Base-by-base conservation (phyloP, 73 alveolate species). In the Tetrahymena thermophila region DNA sequence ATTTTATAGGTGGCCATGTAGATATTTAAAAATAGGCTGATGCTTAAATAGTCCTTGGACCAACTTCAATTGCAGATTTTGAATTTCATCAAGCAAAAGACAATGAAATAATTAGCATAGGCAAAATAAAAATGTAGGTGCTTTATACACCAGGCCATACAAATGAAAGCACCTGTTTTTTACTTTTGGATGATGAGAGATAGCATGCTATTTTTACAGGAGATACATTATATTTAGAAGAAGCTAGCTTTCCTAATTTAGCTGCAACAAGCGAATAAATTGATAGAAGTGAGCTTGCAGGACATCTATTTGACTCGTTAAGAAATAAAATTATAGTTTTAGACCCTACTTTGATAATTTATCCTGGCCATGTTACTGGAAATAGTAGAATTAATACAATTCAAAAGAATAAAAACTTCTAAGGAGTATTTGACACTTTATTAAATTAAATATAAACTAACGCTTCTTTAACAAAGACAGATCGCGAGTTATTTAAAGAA, bases 311-410 rank as follows among this genome's bases (percentile, higher is more conserved):
- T 34, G 96, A 96, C 25, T 95, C 98, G 14, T 43, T 97, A 42
- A 95, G 94, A 85, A 31, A 94, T 35, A 97, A 96, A 85, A 94
- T 97, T 28, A 43, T 96, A 85, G 44, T 96, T 57, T 94, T 96
- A 34, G 96, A 93, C 44, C 98, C 96, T 56, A 98, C 97, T 85
- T 96, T 97, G 34, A 93, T 96, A 3, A 97, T 97, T 31, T 96
- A 96, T 71, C 98, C 99, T 16, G 99, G 99, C 21, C 99, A 97
- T 84, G 98, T 98, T 21, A 97, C 98, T 5, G 99, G 97, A 42
- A 95, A 98, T 34, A 94, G 97, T 83, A 93, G 97, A 37, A 98
- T 97, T 28, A 95, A 95, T 34, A 38, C 93, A 42, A 89, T 89
- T 9, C 85, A 95, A 31, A 94, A 94, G 34, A 95, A 95, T 34